Conservation (phyloP, 1,139 yeast genomes). For the Saccharomyces hybrid region DNA sequence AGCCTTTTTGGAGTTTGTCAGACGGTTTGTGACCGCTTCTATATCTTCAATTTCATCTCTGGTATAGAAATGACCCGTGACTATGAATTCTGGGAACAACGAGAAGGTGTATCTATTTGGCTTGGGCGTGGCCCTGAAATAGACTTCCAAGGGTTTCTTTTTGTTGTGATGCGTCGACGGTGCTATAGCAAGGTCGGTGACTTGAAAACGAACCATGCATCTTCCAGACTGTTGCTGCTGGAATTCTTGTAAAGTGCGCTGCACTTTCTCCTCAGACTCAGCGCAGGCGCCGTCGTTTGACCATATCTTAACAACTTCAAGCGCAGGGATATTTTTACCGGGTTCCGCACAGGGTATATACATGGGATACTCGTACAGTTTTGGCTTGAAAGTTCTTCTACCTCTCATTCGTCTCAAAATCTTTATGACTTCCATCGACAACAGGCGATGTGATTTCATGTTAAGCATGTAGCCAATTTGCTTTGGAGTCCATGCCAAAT, state of each 20-base stretch:
- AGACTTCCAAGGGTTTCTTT: background rate
- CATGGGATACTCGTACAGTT: conserved; percentile 14
- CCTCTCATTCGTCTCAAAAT: conserved; percentile 8
- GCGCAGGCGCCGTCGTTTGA: conserved; percentile 5
- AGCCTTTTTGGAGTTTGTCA: background rate
- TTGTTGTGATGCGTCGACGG: background rate
- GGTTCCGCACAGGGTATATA: conserved; percentile 15
- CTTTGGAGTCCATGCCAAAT: conserved; percentile 11
- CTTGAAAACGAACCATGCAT: background rate
- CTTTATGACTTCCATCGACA: conserved; percentile 9
- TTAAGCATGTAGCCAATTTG: conserved; percentile 17
- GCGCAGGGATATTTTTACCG: conserved; percentile 7
- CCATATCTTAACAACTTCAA: conserved; percentile 12
- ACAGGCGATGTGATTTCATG: conserved; percentile 11
- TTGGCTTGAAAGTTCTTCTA: background rate
- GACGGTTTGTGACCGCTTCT: background rate
- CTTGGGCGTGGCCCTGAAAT: background rate
- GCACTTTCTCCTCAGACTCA: background rate
- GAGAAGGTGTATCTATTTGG: background rate
- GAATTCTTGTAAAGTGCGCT: background rate
- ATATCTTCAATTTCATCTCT: background rate
- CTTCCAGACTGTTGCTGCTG: background rate
- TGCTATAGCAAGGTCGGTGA: background rate
- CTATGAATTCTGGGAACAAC: background rate
- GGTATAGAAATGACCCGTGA: background rate